Percentiles rank a stretch among this genome's conserved stretches.
Evolutionary conservation across 208 protist species (phyloP).

Genomic region (Novymonas esmeraldas): DNA sequence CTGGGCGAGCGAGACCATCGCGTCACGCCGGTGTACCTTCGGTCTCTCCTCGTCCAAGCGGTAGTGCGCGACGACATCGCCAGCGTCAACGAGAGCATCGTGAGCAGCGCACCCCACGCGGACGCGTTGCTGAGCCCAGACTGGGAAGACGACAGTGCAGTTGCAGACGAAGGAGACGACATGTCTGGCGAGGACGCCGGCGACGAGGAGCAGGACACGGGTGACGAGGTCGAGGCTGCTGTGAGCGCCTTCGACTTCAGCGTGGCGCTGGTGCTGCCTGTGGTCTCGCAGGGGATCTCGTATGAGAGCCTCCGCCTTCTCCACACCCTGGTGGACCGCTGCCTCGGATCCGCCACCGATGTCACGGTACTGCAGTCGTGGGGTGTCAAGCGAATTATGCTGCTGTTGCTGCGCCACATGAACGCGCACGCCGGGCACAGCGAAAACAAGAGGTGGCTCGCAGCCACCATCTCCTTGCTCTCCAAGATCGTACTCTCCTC

Average conservation of each 20-base stretch:
- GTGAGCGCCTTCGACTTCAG: slow-evolving; percentile 71
- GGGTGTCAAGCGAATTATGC: slow-evolving; percentile 68
- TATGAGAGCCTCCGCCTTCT: slow-evolving; percentile 50
- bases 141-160: slow-evolving; percentile 28
- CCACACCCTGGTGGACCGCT: slow-evolving; percentile 63
- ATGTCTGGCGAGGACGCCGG: slow-evolving; percentile 1
- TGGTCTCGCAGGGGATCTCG: slow-evolving; percentile 38
- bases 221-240: slow-evolving; percentile 18
- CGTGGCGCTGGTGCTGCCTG: slow-evolving; percentile 48
- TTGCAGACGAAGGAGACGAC: slow-evolving; percentile 9
- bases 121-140: slow-evolving; percentile 22
- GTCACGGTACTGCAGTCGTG: slow-evolving; percentile 50
- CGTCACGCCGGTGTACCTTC: slow-evolving; percentile 32
- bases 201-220: slow-evolving; percentile 10
- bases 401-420: slow-evolving; percentile 55
- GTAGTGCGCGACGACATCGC: slow-evolving; percentile 37
- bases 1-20: slow-evolving; percentile 35
- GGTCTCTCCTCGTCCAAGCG: slow-evolving; percentile 35
- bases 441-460: slow-evolving; percentile 46
- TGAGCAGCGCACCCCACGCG: slow-evolving; percentile 22
- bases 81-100: slow-evolving; percentile 7
- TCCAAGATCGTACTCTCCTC: slow-evolving; percentile 73
- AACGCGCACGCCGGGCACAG: slow-evolving; percentile 26
- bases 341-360: slow-evolving; percentile 34
- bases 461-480: slow-evolving; percentile 40